Evolutionary conservation across 148 eudicot species (phyloP).

Genomic region (Silene uniflora): DNA sequence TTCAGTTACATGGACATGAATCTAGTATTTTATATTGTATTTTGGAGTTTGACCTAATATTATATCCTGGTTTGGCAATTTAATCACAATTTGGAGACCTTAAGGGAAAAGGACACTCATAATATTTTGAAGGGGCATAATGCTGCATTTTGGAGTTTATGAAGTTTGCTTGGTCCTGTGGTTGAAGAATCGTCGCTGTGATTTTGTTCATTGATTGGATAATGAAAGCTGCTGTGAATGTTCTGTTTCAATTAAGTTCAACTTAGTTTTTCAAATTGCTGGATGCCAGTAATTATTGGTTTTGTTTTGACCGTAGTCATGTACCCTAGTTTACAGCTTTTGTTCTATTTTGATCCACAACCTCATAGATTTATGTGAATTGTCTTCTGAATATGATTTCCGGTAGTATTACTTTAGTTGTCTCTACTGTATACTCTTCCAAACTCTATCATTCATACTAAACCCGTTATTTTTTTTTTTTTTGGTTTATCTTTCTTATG

Average conservation of each 20-base stretch:
- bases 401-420: background rate
- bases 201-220: slow-evolving; percentile 4
- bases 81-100: background rate
- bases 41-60: background rate
- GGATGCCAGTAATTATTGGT: background rate
- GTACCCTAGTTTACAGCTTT: background rate
- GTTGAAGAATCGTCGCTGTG: background rate
- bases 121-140: background rate
- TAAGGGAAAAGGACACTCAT: background rate
- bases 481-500: background rate
- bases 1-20: background rate
- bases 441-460: background rate
- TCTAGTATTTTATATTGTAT: background rate
- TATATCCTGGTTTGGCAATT: background rate
- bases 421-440: background rate
- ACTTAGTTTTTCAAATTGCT: background rate
- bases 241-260: background rate
- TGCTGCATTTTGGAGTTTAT: background rate
- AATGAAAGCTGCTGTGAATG: background rate
- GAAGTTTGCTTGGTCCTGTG: background rate
- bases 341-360: background rate
- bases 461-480: background rate
- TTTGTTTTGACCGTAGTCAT: background rate
- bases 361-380: background rate
- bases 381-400: background rate